phyloP scores from a whole-genome alignment of 352 stramenopile species.

The Phytophthora chlamydospora region DNA sequence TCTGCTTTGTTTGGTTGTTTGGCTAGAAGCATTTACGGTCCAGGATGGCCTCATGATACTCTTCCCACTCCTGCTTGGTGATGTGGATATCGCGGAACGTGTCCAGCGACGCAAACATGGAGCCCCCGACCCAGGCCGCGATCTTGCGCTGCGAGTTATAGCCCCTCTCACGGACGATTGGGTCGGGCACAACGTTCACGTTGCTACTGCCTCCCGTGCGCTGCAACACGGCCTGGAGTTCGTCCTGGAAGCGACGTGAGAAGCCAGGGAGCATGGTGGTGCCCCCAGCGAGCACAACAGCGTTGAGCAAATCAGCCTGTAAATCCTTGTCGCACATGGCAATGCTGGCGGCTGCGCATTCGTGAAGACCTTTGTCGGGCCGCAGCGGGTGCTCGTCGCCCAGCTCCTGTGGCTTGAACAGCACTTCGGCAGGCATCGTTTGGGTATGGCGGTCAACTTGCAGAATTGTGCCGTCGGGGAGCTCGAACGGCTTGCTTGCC shows the following conservation, averaged over 20 bases:
- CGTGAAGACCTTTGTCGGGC: conserved; percentile 82
- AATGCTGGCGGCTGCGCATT: conserved; percentile 81
- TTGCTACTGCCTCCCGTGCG: conserved; percentile 15
- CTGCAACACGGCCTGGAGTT: conserved; percentile 48
- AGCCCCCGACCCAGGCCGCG: conserved; percentile 90
- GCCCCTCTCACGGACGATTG: conserved; percentile 72
- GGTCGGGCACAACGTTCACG: conserved; percentile 81
- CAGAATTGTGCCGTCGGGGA: conserved; percentile 87
- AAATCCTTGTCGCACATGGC: conserved; percentile 88
- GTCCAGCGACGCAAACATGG: conserved; percentile 87
- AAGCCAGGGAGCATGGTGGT: conserved; percentile 87
- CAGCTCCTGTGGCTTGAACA: conserved; percentile 89
- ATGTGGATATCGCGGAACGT: conserved; percentile 91
- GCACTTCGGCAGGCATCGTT: conserved; percentile 65
- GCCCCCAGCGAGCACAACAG: conserved; percentile 83
- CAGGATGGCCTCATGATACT: conserved; percentile 87
- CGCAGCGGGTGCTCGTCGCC: conserved; percentile 92
- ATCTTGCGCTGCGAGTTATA: conserved; percentile 89
- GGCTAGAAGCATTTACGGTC: conserved; percentile 83
- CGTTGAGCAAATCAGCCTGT: conserved; percentile 74
- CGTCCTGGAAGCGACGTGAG: conserved; percentile 81
- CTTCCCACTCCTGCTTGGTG: conserved; percentile 90
- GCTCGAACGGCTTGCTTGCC: conserved; percentile 71
- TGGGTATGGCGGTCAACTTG: conserved; percentile 84
- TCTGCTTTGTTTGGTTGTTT: background rate